These are phyloP conservation scores for Eucalyptus leucophloia DNA, from an alignment of 345 rosid species.

Conservation along the genomic window DNA sequence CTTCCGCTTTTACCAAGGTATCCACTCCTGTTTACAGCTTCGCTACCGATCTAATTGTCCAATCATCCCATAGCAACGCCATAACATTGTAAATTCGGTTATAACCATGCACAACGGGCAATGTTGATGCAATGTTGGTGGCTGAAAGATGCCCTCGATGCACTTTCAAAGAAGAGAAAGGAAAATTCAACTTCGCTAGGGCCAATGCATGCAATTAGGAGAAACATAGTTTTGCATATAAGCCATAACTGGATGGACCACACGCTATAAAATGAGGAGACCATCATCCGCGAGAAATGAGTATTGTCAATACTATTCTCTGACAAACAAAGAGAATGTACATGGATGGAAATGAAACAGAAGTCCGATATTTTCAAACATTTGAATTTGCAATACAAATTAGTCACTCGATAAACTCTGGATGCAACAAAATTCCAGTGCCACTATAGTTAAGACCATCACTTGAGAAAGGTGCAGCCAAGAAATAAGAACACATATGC, in stretches of 20 bases:
- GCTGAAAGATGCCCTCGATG: not conserved
- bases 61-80: not conserved
- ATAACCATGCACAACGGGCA: not conserved
- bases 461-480: conserved; percentile 83
- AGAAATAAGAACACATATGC: conserved; percentile 71
- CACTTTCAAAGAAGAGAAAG: not conserved
- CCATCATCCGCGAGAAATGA: not conserved
- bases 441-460: not conserved
- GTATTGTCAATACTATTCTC: not conserved
- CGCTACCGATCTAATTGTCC: not conserved
- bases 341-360: not conserved
- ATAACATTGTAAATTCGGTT: not conserved
- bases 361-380: not conserved
- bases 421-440: not conserved
- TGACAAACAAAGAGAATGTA: not conserved
- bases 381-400: not conserved
- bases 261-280: not conserved
- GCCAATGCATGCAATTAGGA: not conserved
- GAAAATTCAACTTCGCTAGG: not conserved
- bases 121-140: not conserved
- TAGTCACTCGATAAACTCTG: not conserved
- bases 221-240: not conserved
- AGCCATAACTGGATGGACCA: not conserved
- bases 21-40: not conserved
- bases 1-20: not conserved